Evolutionary conservation across 1,284 basidiomycete species (phyloP), one percentile per base, ranked within the genome.

Genomic region (Moesziomyces sp.): DNA sequence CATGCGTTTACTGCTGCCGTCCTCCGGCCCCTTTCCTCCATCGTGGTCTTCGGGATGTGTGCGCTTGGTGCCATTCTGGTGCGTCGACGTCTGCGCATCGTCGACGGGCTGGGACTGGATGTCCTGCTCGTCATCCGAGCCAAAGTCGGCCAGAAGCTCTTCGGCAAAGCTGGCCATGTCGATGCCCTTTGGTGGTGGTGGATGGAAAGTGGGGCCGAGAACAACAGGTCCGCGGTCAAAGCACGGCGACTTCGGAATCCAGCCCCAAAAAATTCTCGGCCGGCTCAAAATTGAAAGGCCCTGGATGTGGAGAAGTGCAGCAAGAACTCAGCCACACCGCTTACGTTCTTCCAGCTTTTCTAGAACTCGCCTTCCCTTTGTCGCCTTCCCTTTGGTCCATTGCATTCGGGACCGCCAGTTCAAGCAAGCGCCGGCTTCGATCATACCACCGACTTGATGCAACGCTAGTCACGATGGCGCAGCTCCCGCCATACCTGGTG

Each of bases 111-210:
- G 69, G 24, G 56, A 54, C 18, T 69, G 68, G 52, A 85, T 83
- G 44, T 87, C 81, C n/a, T 82, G 82, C 44, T 87, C 86, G 51
- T 89, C 87, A 26, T 84, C 84, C 3, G 78, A 81, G 48, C 84
- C 85, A 26, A 95, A 89, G 84, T 96, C 93, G 45, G 92, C 92
- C 26, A 95, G 87, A 38, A 95, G 89, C 84, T 95, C 93, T 84
- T 95, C 91, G 38, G 92, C 93, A 38, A 94, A 89, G 54, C 78
- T 78, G 4, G 83, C 67, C 83, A 85, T 85, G 18, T 35, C 10
- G 8, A 16, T 18, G 38, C 7, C 5, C 16, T 6, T n/a, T 40
- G 16, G 38, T 5, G 6, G 14, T 16, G 38, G 14, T 14, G 49
- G 23, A 42, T 38, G 42, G 43, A 53, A 46, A 50, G 46, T 11